Conservation (phyloP, 2,329 filamentous ascomycete genomes). For the Colletotrichum lentis region DNA sequence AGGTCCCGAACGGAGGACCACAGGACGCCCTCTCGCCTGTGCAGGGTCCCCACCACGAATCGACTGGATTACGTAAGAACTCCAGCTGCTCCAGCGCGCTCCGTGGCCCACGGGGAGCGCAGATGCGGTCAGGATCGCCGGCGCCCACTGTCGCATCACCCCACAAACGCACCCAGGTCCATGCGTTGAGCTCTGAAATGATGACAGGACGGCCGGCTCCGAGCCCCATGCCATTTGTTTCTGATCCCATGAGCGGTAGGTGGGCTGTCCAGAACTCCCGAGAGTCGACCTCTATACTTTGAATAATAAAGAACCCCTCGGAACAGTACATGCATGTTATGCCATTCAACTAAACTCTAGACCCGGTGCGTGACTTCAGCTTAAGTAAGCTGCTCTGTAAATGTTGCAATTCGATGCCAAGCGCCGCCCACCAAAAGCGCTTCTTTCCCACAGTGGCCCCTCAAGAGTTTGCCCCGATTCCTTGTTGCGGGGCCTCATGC, state of each 20-base stretch:
- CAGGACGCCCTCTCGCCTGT: slow-evolving; percentile 11
- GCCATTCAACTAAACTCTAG: slow-evolving; percentile 9
- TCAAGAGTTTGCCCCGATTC: background rate
- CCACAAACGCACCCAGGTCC: background rate
- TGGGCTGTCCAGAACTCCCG: background rate
- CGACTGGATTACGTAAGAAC: background rate
- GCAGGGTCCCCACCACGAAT: background rate
- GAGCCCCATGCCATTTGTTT: background rate
- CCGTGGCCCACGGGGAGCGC: background rate
- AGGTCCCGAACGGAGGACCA: slow-evolving; percentile 5
- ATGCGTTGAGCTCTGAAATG: slow-evolving; percentile 3
- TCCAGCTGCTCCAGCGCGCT: background rate
- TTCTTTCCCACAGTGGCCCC: background rate
- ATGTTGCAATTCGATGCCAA: slow-evolving; percentile 1
- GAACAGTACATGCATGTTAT: background rate
- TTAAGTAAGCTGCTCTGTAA: background rate
- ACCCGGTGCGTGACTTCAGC: background rate
- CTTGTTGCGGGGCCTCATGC: background rate
- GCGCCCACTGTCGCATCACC: background rate
- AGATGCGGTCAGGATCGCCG: slow-evolving; percentile 2
- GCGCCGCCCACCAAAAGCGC: slow-evolving; percentile 9
- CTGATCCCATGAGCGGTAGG: background rate
- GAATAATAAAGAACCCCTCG: background rate
- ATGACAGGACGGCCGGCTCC: slow-evolving; percentile 2
- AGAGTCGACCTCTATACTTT: background rate